Evolutionary conservation across 257 asterid species (phyloP).

Genomic region (Euphrasia confusa): DNA sequence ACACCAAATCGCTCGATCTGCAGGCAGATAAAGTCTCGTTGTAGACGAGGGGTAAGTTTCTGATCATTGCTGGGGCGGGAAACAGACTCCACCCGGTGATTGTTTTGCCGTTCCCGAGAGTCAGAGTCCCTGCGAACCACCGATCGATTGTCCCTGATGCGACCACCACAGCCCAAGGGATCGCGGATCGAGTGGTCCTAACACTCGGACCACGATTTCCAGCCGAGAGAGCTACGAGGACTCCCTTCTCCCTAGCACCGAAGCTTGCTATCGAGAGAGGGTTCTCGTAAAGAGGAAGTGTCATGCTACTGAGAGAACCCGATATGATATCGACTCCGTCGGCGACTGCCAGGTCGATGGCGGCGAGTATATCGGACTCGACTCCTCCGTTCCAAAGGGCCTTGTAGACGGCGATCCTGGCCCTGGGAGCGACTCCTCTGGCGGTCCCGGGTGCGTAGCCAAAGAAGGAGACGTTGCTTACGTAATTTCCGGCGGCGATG

Average conservation of each 20-base stretch:
- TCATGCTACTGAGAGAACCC: neutral
- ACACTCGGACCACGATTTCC: conserved; percentile 26
- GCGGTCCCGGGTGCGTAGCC: conserved; percentile 27
- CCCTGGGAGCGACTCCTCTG: conserved; percentile 37
- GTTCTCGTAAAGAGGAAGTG: conserved; percentile 17
- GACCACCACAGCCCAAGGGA: conserved; percentile 38
- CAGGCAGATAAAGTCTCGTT: conserved; percentile 27
- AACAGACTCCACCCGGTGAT: conserved; percentile 34
- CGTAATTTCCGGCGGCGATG: conserved; percentile 22
- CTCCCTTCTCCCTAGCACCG: conserved; percentile 41
- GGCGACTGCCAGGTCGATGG: conserved; percentile 38
- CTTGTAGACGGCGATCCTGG: conserved; percentile 25
- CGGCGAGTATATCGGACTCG: conserved; percentile 28
- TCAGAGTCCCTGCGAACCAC: conserved; percentile 31
- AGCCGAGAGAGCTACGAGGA: conserved; percentile 30
- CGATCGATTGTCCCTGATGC: conserved; percentile 35
- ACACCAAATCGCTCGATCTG: conserved; percentile 21
- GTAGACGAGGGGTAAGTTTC: conserved; percentile 18
- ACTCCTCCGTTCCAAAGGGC: neutral
- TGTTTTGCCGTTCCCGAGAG: conserved; percentile 32
- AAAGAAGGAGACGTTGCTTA: conserved; percentile 20
- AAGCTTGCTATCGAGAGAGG: conserved; percentile 38
- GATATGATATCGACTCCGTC: conserved; percentile 37
- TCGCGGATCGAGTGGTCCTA: conserved; percentile 18
- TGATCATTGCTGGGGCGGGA: conserved; percentile 22